These are phyloP conservation scores for Pelargonium cotyledonis DNA, from an alignment of 441 rosid genomes.

Conservation along the genomic window DNA sequence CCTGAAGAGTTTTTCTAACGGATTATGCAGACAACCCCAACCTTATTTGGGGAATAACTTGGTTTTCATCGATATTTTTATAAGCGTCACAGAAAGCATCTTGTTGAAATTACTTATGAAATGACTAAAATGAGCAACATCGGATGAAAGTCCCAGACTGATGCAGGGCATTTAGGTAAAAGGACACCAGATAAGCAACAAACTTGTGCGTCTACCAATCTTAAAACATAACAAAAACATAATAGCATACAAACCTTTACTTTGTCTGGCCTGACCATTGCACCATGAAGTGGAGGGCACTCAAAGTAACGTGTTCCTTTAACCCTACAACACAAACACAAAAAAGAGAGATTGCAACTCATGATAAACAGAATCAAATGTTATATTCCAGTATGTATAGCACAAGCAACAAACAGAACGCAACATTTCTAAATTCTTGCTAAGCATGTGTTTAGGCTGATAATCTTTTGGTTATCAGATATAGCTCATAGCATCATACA, in stretches of 20 bases:
- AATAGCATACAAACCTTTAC: constrained; percentile 41
- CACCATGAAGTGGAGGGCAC: constrained; percentile 58
- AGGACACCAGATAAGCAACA: neutral
- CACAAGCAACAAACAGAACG: neutral
- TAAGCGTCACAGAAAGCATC: neutral
- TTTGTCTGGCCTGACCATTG: constrained; percentile 64
- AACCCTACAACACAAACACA: constrained; percentile 35
- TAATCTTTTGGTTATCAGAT: neutral
- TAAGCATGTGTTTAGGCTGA: neutral
- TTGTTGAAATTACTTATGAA: neutral
- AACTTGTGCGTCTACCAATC: constrained; percentile 5
- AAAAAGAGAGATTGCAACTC: neutral
- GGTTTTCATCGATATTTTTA: too few species aligned
- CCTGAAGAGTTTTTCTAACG: too few species aligned
- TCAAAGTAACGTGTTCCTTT: constrained; percentile 57
- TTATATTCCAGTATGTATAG: neutral
- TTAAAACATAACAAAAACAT: constrained; percentile 5
- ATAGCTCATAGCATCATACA: neutral
- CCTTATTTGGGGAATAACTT: too few species aligned
- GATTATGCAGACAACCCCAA: too few species aligned
- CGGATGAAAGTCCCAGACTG: neutral
- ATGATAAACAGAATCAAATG: constrained; percentile 3
- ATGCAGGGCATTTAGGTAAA: neutral
- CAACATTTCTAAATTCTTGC: neutral
- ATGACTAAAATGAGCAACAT: neutral